phyloP scores from a whole-genome alignment of 768 basidiomycete species.

The Crepidotus variabilis region DNA sequence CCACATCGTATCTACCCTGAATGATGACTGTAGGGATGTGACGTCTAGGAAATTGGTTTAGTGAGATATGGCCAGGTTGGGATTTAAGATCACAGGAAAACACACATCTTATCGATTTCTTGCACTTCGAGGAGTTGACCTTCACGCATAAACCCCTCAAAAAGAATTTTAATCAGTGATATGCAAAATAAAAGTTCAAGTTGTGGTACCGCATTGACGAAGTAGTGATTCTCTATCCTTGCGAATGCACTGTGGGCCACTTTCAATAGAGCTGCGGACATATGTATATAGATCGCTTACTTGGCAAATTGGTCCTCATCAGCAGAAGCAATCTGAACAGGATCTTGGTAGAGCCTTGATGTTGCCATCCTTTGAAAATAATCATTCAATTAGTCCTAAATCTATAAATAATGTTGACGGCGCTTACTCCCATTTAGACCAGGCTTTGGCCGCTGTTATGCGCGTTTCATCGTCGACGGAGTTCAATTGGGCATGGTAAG shows the following conservation, averaged over 20 bases:
- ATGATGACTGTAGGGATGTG: conserved; percentile 82
- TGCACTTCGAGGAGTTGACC: conserved; percentile 83
- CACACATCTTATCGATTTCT: conserved; percentile 85
- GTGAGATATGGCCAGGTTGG: too few relatives aligned
- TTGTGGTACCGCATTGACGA: conserved; percentile 78
- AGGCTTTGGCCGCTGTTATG: conserved; percentile 72
- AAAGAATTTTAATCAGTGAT: neutral
- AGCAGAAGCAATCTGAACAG: conserved; percentile 61
- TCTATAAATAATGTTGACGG: neutral
- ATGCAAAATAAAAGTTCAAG: neutral
- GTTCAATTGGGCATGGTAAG: conserved; percentile 80
- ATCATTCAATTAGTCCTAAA: neutral
- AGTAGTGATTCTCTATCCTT: conserved; percentile 88
- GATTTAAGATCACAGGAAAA: conserved; percentile 15
- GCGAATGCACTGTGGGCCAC: conserved; percentile 67
- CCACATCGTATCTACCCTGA: conserved; percentile 86
- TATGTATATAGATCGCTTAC: conserved; percentile 35
- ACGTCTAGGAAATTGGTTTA: conserved; percentile 45
- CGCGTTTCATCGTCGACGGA: conserved; percentile 65
- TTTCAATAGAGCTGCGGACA: neutral
- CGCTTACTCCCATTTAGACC: conserved; percentile 89
- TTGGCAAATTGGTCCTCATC: conserved; percentile 73
- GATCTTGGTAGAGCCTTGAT: conserved; percentile 68
- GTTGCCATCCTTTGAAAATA: conserved; percentile 74
- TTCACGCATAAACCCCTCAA: conserved; percentile 82